phyloP scores from a whole-genome alignment of 805 yeast genomes.

The Blastobotrys chiropterorum region DNA sequence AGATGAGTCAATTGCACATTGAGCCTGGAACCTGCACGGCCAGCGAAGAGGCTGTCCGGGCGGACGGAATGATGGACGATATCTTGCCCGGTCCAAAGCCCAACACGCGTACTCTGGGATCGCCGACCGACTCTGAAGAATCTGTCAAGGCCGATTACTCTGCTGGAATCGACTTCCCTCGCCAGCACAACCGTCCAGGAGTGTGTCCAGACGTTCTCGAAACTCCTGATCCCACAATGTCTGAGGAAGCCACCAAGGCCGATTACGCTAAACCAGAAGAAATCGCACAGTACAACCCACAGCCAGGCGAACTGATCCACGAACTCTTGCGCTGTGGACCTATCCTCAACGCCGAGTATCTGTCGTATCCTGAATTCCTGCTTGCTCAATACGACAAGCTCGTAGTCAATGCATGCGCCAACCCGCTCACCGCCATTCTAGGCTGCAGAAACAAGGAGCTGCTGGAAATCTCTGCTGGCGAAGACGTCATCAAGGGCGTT shows the following conservation, averaged over 20 bases:
- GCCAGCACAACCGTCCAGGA: neutral
- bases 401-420: slow-evolving; percentile 74
- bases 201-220: neutral
- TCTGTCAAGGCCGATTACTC: slow-evolving; percentile 14
- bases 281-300: neutral
- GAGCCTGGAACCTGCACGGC: slow-evolving; percentile 6
- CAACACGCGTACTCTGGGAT: neutral
- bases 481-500: slow-evolving; percentile 35
- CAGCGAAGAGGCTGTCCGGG: slow-evolving; percentile 9
- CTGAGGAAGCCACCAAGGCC: slow-evolving; percentile 10
- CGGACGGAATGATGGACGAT: slow-evolving; percentile 3
- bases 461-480: slow-evolving; percentile 34
- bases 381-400: slow-evolving; percentile 69
- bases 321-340: slow-evolving; percentile 10
- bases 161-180: neutral
- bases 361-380: slow-evolving; percentile 40
- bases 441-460: slow-evolving; percentile 77
- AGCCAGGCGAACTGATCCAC: slow-evolving; percentile 4
- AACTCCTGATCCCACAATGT: slow-evolving; percentile 5
- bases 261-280: slow-evolving; percentile 4
- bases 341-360: slow-evolving; percentile 14
- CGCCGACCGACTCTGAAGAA: slow-evolving; percentile 14
- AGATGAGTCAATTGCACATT: neutral
- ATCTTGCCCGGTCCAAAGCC: neutral
- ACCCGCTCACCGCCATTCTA: slow-evolving; percentile 72